Percentiles rank a stretch among this genome's conserved stretches.
Evolutionary conservation across 768 basidiomycete genomes (phyloP).

Genomic region (Kwoniella sp.): DNA sequence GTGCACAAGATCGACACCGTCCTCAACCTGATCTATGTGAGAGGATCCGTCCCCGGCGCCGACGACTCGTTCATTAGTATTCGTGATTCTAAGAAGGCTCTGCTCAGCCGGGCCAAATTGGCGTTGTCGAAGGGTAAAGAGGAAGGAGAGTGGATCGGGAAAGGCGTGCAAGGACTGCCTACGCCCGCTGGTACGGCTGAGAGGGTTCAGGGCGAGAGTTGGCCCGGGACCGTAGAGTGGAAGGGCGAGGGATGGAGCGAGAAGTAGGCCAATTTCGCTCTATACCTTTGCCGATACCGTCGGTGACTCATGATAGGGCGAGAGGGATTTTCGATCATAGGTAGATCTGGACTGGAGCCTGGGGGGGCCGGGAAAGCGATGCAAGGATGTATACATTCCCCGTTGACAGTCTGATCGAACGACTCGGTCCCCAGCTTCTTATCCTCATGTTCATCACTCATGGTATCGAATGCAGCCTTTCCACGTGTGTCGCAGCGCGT

Average conservation of each 20-base stretch:
- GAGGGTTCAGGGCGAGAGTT: conserved; percentile 45
- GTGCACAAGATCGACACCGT: conserved; percentile 84
- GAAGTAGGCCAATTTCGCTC: conserved; percentile 16
- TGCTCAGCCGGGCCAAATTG: conserved; percentile 73
- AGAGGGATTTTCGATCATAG: not conserved
- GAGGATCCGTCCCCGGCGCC: conserved; percentile 85
- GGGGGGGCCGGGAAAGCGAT: no score
- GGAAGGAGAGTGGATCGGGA: conserved; percentile 44
- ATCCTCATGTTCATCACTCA: no score
- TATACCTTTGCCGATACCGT: no score
- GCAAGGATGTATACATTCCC: no score
- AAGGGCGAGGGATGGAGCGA: conserved; percentile 31
- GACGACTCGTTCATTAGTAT: conserved; percentile 85
- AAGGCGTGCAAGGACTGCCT: conserved; percentile 77
- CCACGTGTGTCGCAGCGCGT: no score
- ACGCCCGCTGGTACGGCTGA: conserved; percentile 88
- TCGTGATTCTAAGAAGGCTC: conserved; percentile 85
- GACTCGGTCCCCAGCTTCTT: no score
- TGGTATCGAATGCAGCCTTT: no score
- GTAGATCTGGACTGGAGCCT: not conserved
- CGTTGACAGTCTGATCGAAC: no score
- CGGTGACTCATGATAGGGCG: not conserved
- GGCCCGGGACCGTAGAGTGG: conserved; percentile 48
- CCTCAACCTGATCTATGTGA: conserved; percentile 85
- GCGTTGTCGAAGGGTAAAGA: conserved; percentile 47